Base-by-base conservation (phyloP, 768 basidiomycete genomes). In the Dacryopinax spathularia region DNA sequence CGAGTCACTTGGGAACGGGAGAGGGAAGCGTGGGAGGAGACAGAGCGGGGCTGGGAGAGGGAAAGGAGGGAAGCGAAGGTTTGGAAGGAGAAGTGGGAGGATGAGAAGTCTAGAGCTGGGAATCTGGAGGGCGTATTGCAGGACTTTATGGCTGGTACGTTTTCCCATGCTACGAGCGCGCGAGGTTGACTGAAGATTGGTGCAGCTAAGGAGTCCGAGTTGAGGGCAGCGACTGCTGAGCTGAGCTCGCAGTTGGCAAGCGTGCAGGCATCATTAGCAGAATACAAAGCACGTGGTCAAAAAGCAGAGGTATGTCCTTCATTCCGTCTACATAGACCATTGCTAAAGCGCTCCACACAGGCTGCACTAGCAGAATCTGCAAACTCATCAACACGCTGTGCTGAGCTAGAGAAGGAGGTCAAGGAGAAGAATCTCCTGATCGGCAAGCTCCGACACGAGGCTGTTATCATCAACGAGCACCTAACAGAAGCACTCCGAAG, bases 401-500 rank as follows among this genome's bases (percentile, higher is more conserved):
- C 83, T 41, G 83, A 85, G 44, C 76, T 98, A 1, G 88, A 94
- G 73, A 87, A 87, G 71, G 91, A 98, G 69, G 79, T 96, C 59
- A 96, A 92, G 74, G 95, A 98, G 74, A 98, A 99, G 81, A 87
- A 85, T 63, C 76, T 90, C n/a, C 79, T 96, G 13, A 89, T 96
- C n/a, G 89, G 87, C 56, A 98, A 98, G 73, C 79, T 97, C 64
- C 82, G 94, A 56, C 95, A 98, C 69, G 95, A 99, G 81, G 95
- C 88, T 60, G 92, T 99, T 15, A 95, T 97, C 65, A 85, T 94
- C 72, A 98, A 98, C 68, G 96, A 98, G 71, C 96, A 99, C 70
- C 79, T 99, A 12, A 96, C 93, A 69, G 95, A 98, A 74, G 96
- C 96, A 2, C 82, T 99, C n/a, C 89, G 95, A 13, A 86, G 96